Base-by-base conservation (phyloP, 2,329 filamentous ascomycete species). In the Cladosporium phlei region DNA sequence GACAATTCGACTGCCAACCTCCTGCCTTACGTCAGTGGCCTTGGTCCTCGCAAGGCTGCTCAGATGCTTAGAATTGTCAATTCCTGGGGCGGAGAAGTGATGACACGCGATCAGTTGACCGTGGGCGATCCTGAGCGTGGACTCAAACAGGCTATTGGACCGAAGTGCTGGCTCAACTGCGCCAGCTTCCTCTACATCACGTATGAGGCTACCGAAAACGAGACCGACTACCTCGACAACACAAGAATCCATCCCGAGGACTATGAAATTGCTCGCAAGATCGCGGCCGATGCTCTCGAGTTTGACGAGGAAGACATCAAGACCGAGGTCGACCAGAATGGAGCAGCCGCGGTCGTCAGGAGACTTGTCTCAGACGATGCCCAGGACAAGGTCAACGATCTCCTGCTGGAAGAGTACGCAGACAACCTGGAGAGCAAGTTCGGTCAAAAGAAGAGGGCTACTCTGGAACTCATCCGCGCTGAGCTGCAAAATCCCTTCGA, bases 231-330 rank as follows among this genome's bases (percentile, higher is more conserved):
- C 49, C 76, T 98, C 20, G 93, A 98, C 68, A 95, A 93, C 63
- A 98, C 93, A 37, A 86, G 93, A 72, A 89, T 98, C 14, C 93
- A 98, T 61, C 93, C 93, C 1, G 93, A 98, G 71, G 93, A 98
- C 64, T 98, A 98, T 67, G 93, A 98, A 57, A 83, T 98, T 52
- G 93, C 89, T 38, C 87, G 91, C 57, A 98, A 98, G 70, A 97
- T 98, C 85, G 93, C 93, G 16, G 93, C 93, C 3, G 93, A 98
- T 73, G 93, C 93, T 12, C 75, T 98, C 38, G 91, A 96, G 64
- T 77, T 98, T 55, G 93, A 98, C 58, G 93, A 98, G 69, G 93
- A 98, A 71, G 93, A 98, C 60, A 88, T 98, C 63, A 94, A 95
- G 68, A 88, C 86, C 1, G 90, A 97, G 69, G 86, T 85, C 4